These are phyloP conservation scores for Gossypioides kirkii DNA, from an alignment of 345 rosid genomes.

Conservation along the genomic window DNA sequence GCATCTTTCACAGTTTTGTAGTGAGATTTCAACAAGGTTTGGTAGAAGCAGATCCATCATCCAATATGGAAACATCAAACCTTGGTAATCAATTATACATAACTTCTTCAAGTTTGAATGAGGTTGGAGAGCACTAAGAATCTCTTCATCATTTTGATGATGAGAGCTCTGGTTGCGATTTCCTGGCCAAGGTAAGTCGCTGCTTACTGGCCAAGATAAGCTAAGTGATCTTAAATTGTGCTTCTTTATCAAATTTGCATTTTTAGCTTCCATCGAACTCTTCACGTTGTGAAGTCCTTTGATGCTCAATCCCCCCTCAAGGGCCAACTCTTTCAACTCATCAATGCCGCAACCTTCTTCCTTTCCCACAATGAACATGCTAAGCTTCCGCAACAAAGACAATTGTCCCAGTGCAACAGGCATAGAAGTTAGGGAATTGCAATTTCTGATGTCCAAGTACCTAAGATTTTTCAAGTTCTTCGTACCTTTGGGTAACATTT, in stretches of 20 bases:
- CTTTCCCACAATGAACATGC: neutral
- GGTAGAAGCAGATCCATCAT: no score
- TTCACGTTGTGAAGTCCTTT: neutral
- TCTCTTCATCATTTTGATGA: neutral
- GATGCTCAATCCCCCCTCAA: neutral
- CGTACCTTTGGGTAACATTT: neutral
- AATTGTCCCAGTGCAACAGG: neutral
- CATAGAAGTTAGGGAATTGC: neutral
- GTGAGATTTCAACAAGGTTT: neutral
- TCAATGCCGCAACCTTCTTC: neutral
- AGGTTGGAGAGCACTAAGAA: conserved; percentile 12
- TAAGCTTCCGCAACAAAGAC: neutral
- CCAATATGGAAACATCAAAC: neutral
- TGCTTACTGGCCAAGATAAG: neutral
- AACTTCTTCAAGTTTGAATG: neutral
- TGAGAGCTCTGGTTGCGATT: neutral
- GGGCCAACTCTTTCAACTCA: no score
- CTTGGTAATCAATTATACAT: neutral
- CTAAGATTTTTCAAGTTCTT: neutral
- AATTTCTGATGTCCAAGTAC: neutral
- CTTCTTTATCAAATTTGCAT: neutral
- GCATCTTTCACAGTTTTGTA: neutral
- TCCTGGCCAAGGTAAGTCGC: no score
- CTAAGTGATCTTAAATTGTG: neutral
- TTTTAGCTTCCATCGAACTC: neutral